These are phyloP conservation scores for Rutstroemia sp. DNA, from an alignment of 2,329 filamentous ascomycete species.

Conservation along the genomic window DNA sequence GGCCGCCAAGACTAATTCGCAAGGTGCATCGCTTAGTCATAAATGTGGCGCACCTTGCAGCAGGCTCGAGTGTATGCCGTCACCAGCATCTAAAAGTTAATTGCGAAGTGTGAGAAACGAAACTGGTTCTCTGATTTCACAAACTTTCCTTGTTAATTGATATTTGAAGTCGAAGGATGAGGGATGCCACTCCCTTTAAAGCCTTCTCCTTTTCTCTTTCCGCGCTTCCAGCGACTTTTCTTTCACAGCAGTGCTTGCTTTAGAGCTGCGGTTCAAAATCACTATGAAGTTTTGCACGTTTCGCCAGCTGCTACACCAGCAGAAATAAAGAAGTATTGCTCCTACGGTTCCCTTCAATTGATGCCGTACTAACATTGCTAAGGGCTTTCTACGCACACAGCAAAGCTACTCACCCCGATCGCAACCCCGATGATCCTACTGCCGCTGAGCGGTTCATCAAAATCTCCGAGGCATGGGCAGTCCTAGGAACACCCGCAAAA, in stretches of 20 bases:
- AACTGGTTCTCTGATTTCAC: neutral
- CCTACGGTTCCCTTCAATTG: neutral
- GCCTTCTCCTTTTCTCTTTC: slow-evolving; percentile 11
- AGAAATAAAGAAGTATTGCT: slow-evolving; percentile 74
- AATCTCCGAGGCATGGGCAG: slow-evolving; percentile 76
- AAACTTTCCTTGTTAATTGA: neutral
- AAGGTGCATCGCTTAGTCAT: no score
- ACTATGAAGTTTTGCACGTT: slow-evolving; percentile 81
- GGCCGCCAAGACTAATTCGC: neutral
- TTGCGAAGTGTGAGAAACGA: neutral
- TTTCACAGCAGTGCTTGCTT: slow-evolving; percentile 40
- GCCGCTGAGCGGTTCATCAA: slow-evolving; percentile 72
- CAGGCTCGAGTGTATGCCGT: neutral
- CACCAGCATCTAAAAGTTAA: neutral
- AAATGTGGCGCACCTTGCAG: no score
- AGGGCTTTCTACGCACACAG: slow-evolving; percentile 85
- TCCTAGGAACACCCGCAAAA: slow-evolving; percentile 66
- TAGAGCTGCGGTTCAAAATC: slow-evolving; percentile 40
- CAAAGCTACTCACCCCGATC: slow-evolving; percentile 87
- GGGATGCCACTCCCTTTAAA: slow-evolving; percentile 50
- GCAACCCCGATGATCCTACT: slow-evolving; percentile 67
- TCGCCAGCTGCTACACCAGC: slow-evolving; percentile 57
- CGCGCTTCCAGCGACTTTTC: slow-evolving; percentile 30
- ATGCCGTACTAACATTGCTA: slow-evolving; percentile 4
- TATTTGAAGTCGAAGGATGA: slow-evolving; percentile 4